phyloP scores from a whole-genome alignment of 1,284 basidiomycete species.

The Boletus smithii region DNA sequence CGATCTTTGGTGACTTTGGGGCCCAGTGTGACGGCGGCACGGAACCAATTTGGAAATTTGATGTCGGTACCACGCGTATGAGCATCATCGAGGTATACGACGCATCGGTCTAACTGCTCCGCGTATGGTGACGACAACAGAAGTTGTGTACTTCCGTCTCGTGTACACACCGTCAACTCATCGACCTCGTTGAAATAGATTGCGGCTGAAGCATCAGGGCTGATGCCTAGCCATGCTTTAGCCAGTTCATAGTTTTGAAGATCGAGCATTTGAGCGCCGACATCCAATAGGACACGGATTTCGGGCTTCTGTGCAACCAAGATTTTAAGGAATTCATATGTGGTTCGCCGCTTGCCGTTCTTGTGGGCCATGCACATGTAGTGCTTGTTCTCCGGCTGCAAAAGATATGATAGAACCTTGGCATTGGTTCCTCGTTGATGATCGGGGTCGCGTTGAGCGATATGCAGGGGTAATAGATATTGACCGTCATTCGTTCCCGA shows the following conservation, averaged over 20 bases:
- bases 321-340: not conserved
- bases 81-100: constrained; percentile 53
- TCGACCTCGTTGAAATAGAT: constrained; percentile 47
- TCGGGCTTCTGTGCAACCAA: not conserved
- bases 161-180: constrained; percentile 39
- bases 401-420: too few relatives aligned
- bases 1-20: too few relatives aligned
- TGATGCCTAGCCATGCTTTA: constrained; percentile 38
- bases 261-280: too few relatives aligned
- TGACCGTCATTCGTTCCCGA: constrained; percentile 20
- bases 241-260: too few relatives aligned
- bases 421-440: too few relatives aligned
- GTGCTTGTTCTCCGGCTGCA: too few relatives aligned
- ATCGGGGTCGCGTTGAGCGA: constrained; percentile 13
- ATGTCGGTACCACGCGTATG: constrained; percentile 55
- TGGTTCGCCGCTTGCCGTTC: not conserved
- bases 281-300: not conserved
- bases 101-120: constrained; percentile 40
- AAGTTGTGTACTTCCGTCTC: constrained; percentile 36
- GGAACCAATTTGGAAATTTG: constrained; percentile 41
- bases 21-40: too few relatives aligned
- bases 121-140: constrained; percentile 42
- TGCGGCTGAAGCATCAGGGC: constrained; percentile 35
- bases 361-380: too few relatives aligned
- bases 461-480: constrained; percentile 10